Conservation (phyloP, 1,284 basidiomycete species). For the Sporisorium iseilematis-ciliati region DNA sequence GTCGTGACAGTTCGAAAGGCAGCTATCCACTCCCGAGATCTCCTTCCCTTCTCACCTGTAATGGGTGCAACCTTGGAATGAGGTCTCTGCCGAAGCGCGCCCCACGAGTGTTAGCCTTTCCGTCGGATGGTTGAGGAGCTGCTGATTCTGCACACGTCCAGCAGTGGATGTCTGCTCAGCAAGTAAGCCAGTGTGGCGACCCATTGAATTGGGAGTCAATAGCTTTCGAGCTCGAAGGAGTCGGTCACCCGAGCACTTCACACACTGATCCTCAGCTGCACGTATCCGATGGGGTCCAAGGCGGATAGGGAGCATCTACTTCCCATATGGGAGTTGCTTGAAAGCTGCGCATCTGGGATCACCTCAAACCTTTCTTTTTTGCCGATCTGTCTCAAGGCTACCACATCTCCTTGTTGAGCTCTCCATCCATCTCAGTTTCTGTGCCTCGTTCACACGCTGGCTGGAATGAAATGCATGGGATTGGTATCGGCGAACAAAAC, state of each 20-base stretch:
- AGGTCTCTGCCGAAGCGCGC: slow-evolving; percentile 55
- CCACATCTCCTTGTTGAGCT: background rate
- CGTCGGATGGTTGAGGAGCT: slow-evolving; percentile 55
- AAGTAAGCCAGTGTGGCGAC: slow-evolving; percentile 52
- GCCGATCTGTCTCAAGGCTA: too few relatives aligned
- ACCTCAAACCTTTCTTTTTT: slow-evolving; percentile 53
- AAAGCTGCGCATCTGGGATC: slow-evolving; percentile 55
- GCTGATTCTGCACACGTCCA: slow-evolving; percentile 46
- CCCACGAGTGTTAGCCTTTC: slow-evolving; percentile 57
- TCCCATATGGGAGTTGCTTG: slow-evolving; percentile 42
- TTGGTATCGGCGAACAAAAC: slow-evolving; percentile 18
- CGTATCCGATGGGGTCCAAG: slow-evolving; percentile 52
- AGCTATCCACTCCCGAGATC: accelerated
- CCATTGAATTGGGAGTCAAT: slow-evolving; percentile 42
- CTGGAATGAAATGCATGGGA: slow-evolving; percentile 11
- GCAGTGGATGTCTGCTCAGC: slow-evolving; percentile 55
- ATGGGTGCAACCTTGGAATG: slow-evolving; percentile 56
- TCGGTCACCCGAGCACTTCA: slow-evolving; percentile 60
- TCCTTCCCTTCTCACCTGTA: slow-evolving; percentile 24
- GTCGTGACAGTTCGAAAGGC: background rate
- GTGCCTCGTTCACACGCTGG: background rate
- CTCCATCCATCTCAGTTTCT: background rate
- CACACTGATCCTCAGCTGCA: slow-evolving; percentile 58
- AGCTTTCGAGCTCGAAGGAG: slow-evolving; percentile 57
- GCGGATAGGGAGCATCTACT: slow-evolving; percentile 55